These are phyloP conservation scores for Gossypium davidsonii DNA, from an alignment of 441 rosid genomes.

Conservation along the genomic window DNA sequence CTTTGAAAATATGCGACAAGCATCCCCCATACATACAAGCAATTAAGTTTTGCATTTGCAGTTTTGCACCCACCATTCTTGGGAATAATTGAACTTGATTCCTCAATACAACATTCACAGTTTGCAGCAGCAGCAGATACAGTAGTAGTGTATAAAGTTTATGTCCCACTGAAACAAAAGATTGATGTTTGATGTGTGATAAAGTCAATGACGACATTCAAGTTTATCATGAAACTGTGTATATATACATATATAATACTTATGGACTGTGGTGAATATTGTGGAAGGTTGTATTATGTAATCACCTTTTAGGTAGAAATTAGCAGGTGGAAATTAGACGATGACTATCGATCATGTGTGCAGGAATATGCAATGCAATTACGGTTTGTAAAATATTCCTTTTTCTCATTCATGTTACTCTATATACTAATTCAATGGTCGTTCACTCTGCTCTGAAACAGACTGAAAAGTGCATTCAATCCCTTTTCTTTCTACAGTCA, in stretches of 20 bases:
- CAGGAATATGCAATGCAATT: not conserved
- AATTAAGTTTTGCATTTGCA: too few relatives aligned
- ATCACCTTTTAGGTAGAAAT: not conserved
- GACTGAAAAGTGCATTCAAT: not conserved
- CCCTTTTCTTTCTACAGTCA: too few relatives aligned
- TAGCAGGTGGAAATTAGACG: not conserved
- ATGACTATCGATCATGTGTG: not conserved
- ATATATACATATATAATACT: not conserved
- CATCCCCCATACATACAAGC: constrained; percentile 20
- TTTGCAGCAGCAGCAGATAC: constrained; percentile 10
- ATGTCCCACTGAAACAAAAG: constrained; percentile 4
- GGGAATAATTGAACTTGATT: constrained; percentile 39
- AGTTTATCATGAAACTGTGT: not conserved
- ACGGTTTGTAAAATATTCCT: not conserved
- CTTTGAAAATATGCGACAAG: constrained; percentile 38
- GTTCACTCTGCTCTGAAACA: not conserved
- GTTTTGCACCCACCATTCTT: constrained; percentile 10
- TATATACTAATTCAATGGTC: not conserved
- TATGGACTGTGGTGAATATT: not conserved
- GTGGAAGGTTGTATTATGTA: not conserved
- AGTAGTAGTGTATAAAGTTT: not conserved
- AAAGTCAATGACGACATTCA: not conserved
- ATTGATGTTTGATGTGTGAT: not conserved
- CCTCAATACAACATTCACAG: constrained; percentile 28
- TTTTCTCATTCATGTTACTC: not conserved